Conservation (phyloP, 106 monocot genomes). For the Agapanthus africanus region DNA sequence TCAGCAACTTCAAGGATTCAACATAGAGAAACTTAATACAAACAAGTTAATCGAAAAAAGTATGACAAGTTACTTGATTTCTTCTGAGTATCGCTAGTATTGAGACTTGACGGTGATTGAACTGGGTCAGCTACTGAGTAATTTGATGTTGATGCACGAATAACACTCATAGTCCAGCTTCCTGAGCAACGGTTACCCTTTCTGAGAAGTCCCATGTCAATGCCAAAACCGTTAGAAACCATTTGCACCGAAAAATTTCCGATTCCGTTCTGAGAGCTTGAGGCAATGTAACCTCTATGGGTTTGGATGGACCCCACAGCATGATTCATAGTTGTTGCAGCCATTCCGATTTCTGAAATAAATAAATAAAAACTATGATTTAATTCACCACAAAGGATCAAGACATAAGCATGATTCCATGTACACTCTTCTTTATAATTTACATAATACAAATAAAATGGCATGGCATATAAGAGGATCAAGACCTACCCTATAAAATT, state of each 20-base stretch:
- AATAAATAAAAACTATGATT: background rate
- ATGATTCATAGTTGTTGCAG: conserved; percentile 22
- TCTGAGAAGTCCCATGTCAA: conserved; percentile 17
- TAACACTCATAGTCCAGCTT: conserved; percentile 24
- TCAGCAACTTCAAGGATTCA: no score
- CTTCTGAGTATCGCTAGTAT: conserved; percentile 23
- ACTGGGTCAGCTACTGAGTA: conserved; percentile 43
- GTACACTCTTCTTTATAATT: no score
- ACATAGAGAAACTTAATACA: no score
- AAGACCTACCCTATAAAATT: background rate
- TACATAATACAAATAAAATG: no score
- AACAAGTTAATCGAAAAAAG: no score
- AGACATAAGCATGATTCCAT: background rate
- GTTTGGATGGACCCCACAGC: conserved; percentile 17
- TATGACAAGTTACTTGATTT: conserved; percentile 75
- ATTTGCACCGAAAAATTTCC: conserved; percentile 16
- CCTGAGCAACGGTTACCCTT: conserved; percentile 10
- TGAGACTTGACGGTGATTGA: conserved; percentile 19
- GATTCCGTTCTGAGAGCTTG: conserved; percentile 6
- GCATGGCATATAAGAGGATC: background rate
- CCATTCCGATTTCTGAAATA: conserved; percentile 21
- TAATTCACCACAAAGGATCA: background rate
- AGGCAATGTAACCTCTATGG: conserved; percentile 1
- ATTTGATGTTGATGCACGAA: conserved; percentile 36
- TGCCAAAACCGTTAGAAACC: conserved; percentile 19